These are phyloP conservation scores for Linum usitatissimum DNA, from an alignment of 345 rosid genomes.

Conservation along the genomic window DNA sequence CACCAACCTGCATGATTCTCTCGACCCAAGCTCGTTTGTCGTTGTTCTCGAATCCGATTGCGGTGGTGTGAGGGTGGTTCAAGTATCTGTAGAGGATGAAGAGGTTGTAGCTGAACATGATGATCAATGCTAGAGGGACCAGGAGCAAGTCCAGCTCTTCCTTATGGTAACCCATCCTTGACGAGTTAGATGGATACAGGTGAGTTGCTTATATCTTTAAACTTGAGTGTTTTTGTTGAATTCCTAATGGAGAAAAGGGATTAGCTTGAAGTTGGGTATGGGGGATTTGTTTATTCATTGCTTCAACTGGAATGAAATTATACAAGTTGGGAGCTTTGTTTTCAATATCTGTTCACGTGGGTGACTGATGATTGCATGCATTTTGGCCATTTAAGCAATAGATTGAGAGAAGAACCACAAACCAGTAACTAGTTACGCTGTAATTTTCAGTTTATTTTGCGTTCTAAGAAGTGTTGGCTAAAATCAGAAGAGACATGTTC, in stretches of 20 bases:
- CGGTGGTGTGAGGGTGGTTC: slow-evolving; percentile 48
- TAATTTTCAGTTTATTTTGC: background rate
- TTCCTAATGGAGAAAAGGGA: background rate
- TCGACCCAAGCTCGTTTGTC: slow-evolving; percentile 73
- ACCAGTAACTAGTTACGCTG: background rate
- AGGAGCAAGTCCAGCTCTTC: slow-evolving; percentile 56
- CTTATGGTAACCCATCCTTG: slow-evolving; percentile 25
- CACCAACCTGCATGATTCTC: slow-evolving; percentile 45
- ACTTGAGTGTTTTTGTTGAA: background rate
- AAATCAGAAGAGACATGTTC: too few relatives aligned
- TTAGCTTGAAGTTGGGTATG: background rate
- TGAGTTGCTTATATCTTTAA: slow-evolving; percentile 1
- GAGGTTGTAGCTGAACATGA: slow-evolving; percentile 54
- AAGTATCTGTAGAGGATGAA: slow-evolving; percentile 48
- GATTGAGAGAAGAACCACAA: background rate
- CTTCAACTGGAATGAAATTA: slow-evolving; percentile 1
- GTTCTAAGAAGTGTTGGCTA: background rate
- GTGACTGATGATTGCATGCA: background rate
- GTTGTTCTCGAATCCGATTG: slow-evolving; percentile 53
- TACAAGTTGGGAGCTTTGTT: slow-evolving; percentile 13
- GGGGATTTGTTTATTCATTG: slow-evolving; percentile 9
- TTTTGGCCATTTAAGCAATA: background rate
- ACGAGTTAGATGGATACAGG: background rate
- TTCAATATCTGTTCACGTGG: background rate
- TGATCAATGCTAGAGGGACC: slow-evolving; percentile 48